These are phyloP conservation scores for Cercophora newfieldiana DNA, from an alignment of 495 filamentous ascomycete species.

Conservation along the genomic window DNA sequence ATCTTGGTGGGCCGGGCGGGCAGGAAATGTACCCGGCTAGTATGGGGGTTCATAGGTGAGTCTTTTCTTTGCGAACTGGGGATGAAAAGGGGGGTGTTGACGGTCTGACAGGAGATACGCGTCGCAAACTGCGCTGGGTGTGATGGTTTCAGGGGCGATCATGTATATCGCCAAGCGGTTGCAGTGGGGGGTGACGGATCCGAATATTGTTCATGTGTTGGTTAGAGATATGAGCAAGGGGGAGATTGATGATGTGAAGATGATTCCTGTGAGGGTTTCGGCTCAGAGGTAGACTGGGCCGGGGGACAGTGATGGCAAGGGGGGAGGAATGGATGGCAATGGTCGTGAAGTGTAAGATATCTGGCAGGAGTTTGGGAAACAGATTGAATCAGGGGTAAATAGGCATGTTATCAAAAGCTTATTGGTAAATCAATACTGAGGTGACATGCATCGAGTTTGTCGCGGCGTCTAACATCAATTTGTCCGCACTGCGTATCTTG, in stretches of 20 bases:
- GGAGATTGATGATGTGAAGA: constrained; percentile 15
- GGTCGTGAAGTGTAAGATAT: background rate
- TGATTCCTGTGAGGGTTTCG: constrained; percentile 5
- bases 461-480: too few relatives aligned
- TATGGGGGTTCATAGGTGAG: background rate
- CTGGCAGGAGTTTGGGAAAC: too few relatives aligned
- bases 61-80: background rate
- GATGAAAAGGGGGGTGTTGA: too few relatives aligned
- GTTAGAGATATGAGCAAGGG: constrained; percentile 7
- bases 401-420: too few relatives aligned
- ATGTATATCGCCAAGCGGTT: constrained; percentile 18
- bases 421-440: too few relatives aligned
- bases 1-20: constrained; percentile 17
- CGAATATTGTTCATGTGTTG: background rate
- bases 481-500: too few relatives aligned
- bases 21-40: constrained; percentile 14
- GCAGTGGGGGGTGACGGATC: background rate
- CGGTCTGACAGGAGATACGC: constrained; percentile 7
- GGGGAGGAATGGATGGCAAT: background rate
- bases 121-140: constrained; percentile 17
- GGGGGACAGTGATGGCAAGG: background rate
- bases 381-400: too few relatives aligned
- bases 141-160: constrained; percentile 12
- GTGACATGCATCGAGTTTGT: too few relatives aligned
- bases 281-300: too few relatives aligned